Conservation (phyloP, 2,329 filamentous ascomycete species). For the Helminthosporium solani region DNA sequence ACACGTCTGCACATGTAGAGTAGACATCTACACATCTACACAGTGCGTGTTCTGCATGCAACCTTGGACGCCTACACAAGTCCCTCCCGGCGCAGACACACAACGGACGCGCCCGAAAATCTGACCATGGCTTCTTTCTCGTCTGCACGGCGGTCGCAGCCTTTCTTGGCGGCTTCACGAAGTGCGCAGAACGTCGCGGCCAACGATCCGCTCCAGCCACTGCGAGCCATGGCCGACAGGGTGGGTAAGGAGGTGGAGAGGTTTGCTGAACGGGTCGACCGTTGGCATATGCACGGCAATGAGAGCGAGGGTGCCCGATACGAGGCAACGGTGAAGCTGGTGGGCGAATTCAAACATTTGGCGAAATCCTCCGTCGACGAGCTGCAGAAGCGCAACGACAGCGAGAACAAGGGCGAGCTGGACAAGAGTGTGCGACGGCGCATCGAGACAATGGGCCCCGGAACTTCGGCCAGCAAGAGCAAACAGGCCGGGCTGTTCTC, state of each 20-base stretch:
- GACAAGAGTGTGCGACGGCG: slow-evolving; percentile 35
- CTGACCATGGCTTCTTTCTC: slow-evolving; percentile 28
- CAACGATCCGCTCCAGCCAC: slow-evolving; percentile 56
- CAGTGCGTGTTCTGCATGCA: too few species aligned
- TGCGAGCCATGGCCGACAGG: slow-evolving; percentile 65
- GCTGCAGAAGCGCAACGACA: slow-evolving; percentile 47
- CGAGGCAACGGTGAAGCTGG: slow-evolving; percentile 42
- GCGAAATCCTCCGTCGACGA: slow-evolving; percentile 52
- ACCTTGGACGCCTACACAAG: too few species aligned
- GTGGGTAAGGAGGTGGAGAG: slow-evolving; percentile 81
- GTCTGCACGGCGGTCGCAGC: slow-evolving; percentile 30
- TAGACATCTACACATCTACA: too few species aligned
- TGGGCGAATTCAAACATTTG: slow-evolving; percentile 49
- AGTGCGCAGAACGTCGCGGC: slow-evolving; percentile 10
- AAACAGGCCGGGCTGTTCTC: slow-evolving; percentile 19
- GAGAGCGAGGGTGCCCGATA: slow-evolving; percentile 54
- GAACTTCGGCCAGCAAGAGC: slow-evolving; percentile 12
- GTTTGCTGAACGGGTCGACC: slow-evolving; percentile 81
- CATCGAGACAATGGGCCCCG: slow-evolving; percentile 33
- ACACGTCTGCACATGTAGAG: too few species aligned
- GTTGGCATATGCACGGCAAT: slow-evolving; percentile 53
- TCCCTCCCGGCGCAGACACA: too few species aligned
- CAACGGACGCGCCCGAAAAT: too few species aligned
- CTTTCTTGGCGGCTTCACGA: slow-evolving; percentile 17
- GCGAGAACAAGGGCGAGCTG: slow-evolving; percentile 38